Base-by-base conservation (phyloP, 192 early-diverging fungal genomes). In the Powellomyces hirtus region DNA sequence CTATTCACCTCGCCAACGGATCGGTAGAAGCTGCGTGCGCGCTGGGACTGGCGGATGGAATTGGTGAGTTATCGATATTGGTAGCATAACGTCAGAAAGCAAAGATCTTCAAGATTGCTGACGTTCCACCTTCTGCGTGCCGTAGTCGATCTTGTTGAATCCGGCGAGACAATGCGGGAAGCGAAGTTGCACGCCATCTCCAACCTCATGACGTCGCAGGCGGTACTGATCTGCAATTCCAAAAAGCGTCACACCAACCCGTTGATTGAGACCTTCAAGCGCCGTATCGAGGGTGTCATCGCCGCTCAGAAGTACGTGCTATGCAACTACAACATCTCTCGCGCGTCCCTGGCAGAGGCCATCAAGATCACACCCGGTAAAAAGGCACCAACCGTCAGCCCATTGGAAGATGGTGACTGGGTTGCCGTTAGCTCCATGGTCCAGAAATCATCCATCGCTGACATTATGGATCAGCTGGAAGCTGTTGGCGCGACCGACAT, bases 121-220 rank as follows among this genome's bases (percentile, higher is more conserved):
- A 42, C 40, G 40, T 42, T 42, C 40, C n/a, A n/a, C n/a, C n/a
- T n/a, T n/a, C n/a, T n/a, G n/a, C n/a, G 40, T 42, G 11, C 31
- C 29, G 7, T 64, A 75, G 59, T 88, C 20, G 83, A 83, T 75
- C 64, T 86, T 33, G 85, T 90, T 46, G 96, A 98, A 81, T 93
- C 92, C 22, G 97, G 97, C 63, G 96, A 99, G 61, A 99, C 97
- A n/a, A 99, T 99, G 97, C 87, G 93, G 46, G 97, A 94, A 22
- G 97, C 97, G 18, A 94, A 95, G n/a, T 85, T 99, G 22, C 89
- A 93, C 72, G 86, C 90, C 52, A 94, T 99, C 42, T 84, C 84
- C 40, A 94, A 91, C 8, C 70, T 99, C 10, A 36, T 96, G 35
- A 80, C 79, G 0, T 89, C 97, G 14, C 87, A 99, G 70, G 89